phyloP scores from a whole-genome alignment of 495 filamentous ascomycete species.

The Ascobolus immersus region DNA sequence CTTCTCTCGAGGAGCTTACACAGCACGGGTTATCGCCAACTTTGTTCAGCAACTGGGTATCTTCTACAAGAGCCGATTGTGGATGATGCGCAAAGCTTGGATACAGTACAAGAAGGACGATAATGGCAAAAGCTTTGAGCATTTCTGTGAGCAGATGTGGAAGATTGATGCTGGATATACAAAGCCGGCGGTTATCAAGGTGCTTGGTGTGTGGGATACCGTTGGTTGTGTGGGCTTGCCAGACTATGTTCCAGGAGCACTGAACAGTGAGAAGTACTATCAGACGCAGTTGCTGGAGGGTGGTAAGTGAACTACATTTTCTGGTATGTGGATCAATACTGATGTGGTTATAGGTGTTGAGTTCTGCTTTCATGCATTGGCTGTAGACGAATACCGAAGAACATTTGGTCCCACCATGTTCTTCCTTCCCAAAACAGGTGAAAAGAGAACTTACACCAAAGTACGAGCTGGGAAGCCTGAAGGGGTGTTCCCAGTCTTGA shows the following conservation, averaged over 20 bases:
- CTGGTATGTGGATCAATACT: conserved; percentile 3
- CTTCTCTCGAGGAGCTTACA: conserved; percentile 52
- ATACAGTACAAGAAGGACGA: conserved; percentile 8
- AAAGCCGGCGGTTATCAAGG: conserved; percentile 19
- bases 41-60: conserved; percentile 27
- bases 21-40: conserved; percentile 32
- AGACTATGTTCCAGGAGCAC: not conserved
- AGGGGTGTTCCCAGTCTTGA: not conserved
- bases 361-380: conserved; percentile 50
- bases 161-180: not conserved
- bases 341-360: conserved; percentile 22
- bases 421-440: conserved; percentile 16
- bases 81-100: conserved; percentile 6
- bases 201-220: conserved; percentile 35
- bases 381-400: conserved; percentile 38
- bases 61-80: not conserved
- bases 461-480: not conserved
- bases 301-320: too few relatives aligned
- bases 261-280: not conserved
- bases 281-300: too few relatives aligned
- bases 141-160: not conserved
- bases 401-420: conserved; percentile 41
- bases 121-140: not conserved
- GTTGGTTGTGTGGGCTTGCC: conserved; percentile 33
- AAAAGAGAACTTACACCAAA: not conserved